These are phyloP conservation scores for Geotrichum candidum DNA, from an alignment of 1,139 yeast genomes.

Conservation along the genomic window DNA sequence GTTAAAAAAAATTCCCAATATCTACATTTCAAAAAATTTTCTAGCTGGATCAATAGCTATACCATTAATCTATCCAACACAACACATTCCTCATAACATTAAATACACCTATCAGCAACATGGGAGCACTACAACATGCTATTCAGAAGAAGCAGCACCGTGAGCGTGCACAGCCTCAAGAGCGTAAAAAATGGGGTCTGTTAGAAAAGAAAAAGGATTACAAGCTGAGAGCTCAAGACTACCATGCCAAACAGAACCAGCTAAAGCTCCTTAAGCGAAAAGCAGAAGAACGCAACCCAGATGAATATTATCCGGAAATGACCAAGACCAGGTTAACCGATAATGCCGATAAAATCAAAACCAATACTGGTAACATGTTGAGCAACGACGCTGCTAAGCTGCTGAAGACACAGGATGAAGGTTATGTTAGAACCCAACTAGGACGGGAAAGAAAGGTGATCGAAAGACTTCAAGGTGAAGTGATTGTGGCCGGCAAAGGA, in stretches of 20 bases:
- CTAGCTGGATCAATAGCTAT: neutral
- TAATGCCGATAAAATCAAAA: conserved; percentile 11
- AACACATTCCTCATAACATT: neutral
- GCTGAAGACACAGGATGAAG: conserved; percentile 82
- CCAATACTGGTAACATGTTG: conserved; percentile 30
- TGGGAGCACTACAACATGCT: conserved; percentile 81
- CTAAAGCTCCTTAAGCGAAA: conserved; percentile 68
- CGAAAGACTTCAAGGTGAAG: conserved; percentile 50
- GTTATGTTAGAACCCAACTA: conserved; percentile 73
- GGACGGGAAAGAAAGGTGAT: conserved; percentile 63
- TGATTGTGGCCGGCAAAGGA: conserved; percentile 46
- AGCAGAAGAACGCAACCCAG: conserved; percentile 77
- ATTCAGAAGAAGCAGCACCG: conserved; percentile 93
- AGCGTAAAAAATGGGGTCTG: conserved; percentile 69
- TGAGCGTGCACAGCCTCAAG: conserved; percentile 81
- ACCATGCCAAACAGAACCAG: conserved; percentile 81
- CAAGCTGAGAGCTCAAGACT: conserved; percentile 79
- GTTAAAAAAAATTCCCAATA: neutral
- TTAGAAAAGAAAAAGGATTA: conserved; percentile 95
- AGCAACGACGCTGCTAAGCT: conserved; percentile 71
- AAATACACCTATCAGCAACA: conserved; percentile 26
- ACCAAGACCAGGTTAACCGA: conserved; percentile 32
- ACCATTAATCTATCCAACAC: neutral
- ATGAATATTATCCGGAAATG: conserved; percentile 96
- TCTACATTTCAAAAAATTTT: neutral